A percentile compares a stretch with the other conserved stretches of the same genome.
Evolutionary conservation across 495 filamentous ascomycete species (phyloP).

Genomic region (Glonium stellatum): DNA sequence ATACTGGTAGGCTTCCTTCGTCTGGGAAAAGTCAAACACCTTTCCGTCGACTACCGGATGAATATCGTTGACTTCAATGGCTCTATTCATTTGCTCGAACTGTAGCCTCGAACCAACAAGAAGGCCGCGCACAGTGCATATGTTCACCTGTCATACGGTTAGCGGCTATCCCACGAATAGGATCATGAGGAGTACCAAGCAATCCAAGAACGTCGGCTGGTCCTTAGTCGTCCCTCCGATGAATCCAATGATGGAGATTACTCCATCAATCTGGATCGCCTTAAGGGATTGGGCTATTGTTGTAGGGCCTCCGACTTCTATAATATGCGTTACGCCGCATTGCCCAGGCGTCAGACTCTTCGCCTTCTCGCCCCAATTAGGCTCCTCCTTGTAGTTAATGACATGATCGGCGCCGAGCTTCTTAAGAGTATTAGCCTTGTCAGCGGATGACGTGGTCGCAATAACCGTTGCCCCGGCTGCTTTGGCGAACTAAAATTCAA

Average conservation of each 20-base stretch:
- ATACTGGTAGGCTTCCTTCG: constrained; percentile 41
- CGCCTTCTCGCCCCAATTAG: constrained; percentile 72
- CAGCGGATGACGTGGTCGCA: constrained; percentile 63
- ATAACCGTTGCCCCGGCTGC: constrained; percentile 76
- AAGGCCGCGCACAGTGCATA: constrained; percentile 36
- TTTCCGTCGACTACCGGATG: constrained; percentile 38
- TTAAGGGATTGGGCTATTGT: constrained; percentile 39
- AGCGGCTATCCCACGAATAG: not conserved
- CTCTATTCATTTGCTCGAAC: constrained; percentile 39
- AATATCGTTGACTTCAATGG: constrained; percentile 36
- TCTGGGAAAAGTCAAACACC: constrained; percentile 34
- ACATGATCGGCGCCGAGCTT: constrained; percentile 70
- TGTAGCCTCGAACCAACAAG: constrained; percentile 35
- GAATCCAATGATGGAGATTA: constrained; percentile 41
- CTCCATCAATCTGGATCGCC: constrained; percentile 38
- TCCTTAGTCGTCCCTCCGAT: constrained; percentile 34
- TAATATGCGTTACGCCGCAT: constrained; percentile 60
- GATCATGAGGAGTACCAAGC: constrained; percentile 11
- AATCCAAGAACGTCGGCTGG: constrained; percentile 35
- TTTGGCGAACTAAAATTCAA: constrained; percentile 61
- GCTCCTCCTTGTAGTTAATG: constrained; percentile 65
- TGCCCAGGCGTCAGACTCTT: constrained; percentile 53
- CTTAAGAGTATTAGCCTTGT: constrained; percentile 61
- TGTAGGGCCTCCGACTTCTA: constrained; percentile 39
- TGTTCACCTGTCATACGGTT: constrained; percentile 18